Percentiles rank a stretch among this genome's conserved stretches.
phyloP scores from a whole-genome alignment of 345 rosid species.

The Triadica sebifera region DNA sequence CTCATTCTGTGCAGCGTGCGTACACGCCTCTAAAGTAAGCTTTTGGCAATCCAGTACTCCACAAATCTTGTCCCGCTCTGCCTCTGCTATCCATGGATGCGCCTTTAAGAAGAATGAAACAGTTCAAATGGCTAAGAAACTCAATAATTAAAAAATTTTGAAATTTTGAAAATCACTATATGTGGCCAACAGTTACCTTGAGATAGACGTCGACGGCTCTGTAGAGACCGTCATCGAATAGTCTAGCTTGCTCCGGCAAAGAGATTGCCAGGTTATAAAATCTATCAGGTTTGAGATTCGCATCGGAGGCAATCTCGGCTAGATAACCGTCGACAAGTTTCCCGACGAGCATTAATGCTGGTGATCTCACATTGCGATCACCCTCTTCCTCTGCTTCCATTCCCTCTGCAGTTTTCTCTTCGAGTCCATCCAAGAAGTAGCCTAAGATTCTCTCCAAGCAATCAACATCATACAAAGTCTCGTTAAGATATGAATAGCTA shows the following conservation, averaged over 20 bases:
- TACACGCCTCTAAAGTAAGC: slow-evolving; percentile 92
- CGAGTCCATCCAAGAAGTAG: slow-evolving; percentile 58
- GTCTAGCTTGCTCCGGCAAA: slow-evolving; percentile 82
- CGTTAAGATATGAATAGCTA: slow-evolving; percentile 89
- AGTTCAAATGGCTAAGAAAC: slow-evolving; percentile 1
- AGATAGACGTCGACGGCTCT: slow-evolving; percentile 93
- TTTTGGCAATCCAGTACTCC: slow-evolving; percentile 87
- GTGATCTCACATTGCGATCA: slow-evolving; percentile 34
- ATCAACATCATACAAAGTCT: slow-evolving; percentile 92
- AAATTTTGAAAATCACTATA: slow-evolving; percentile 41
- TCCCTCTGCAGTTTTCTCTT: slow-evolving; percentile 28
- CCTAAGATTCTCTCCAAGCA: slow-evolving; percentile 79
- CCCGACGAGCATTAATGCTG: slow-evolving; percentile 73
- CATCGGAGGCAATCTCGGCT: slow-evolving; percentile 89
- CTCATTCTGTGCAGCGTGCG: slow-evolving; percentile 99
- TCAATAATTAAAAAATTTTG: slow-evolving; percentile 11
- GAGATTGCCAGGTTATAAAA: slow-evolving; percentile 68
- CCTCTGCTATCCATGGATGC: slow-evolving; percentile 84
- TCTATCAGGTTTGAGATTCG: slow-evolving; percentile 76
- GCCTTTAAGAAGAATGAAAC: slow-evolving; percentile 41
- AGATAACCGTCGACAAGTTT: slow-evolving; percentile 90
- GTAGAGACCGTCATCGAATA: slow-evolving; percentile 93
- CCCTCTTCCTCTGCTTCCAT: slow-evolving; percentile 34
- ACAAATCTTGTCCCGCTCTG: slow-evolving; percentile 80
- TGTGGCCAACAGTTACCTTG: slow-evolving; percentile 51